Conservation (phyloP, 2,329 filamentous ascomycete genomes). For the Pyrenochaeta sp. region DNA sequence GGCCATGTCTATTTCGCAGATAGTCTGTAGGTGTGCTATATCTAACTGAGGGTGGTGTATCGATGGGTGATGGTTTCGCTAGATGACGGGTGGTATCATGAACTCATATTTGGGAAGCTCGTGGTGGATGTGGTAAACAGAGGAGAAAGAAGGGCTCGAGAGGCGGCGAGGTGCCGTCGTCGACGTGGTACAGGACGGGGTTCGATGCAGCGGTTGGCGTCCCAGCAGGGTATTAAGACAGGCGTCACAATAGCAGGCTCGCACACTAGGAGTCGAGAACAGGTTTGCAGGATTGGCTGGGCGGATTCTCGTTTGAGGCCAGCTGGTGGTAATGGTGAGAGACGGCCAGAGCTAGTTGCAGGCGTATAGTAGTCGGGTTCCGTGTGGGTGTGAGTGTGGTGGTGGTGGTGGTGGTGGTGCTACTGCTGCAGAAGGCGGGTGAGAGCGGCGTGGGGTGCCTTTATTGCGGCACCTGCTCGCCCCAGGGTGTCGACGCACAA, state of each 20-base stretch:
- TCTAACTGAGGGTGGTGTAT: constrained; percentile 1
- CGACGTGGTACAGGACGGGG: constrained; percentile 17
- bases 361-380: constrained; percentile 12
- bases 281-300: background rate
- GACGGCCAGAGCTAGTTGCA: constrained; percentile 3
- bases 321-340: constrained; percentile 1
- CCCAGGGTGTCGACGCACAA: constrained; percentile 4
- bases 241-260: constrained; percentile 8
- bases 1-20: constrained; percentile 63
- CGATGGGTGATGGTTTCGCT: constrained; percentile 8
- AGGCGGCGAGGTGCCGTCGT: constrained; percentile 16
- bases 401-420: no score
- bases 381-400: background rate
- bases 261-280: background rate
- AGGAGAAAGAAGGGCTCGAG: constrained; percentile 13
- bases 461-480: constrained; percentile 20
- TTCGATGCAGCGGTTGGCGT: constrained; percentile 11
- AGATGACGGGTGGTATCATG: constrained; percentile 13
- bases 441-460: constrained; percentile 11
- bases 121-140: background rate
- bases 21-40: constrained; percentile 3
- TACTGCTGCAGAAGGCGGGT: constrained; percentile 2
- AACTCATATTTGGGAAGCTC: constrained; percentile 24
- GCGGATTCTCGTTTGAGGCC: background rate
- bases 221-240: constrained; percentile 9